Conservation (phyloP, 2,329 filamentous ascomycete species). For the Aspergillus pseudoterreus region DNA sequence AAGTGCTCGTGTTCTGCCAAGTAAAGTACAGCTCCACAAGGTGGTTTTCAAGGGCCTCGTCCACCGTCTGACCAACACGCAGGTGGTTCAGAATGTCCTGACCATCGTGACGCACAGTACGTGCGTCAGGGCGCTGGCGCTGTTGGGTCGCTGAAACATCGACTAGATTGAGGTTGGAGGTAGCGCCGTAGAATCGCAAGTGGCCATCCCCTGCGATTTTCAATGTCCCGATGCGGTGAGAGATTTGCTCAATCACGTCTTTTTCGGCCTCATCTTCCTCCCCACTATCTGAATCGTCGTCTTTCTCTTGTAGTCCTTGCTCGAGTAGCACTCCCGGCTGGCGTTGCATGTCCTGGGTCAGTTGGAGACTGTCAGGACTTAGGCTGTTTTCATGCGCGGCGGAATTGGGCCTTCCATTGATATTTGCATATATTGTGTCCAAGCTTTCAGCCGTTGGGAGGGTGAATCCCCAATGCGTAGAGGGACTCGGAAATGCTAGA, state of each 20-base stretch:
- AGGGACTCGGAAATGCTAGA: slow-evolving; percentile 20
- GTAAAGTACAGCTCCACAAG: slow-evolving; percentile 46
- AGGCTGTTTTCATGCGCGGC: slow-evolving; percentile 20
- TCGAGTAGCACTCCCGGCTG: slow-evolving; percentile 20
- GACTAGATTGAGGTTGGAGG: slow-evolving; percentile 43
- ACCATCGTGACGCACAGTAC: slow-evolving; percentile 36
- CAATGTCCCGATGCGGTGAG: slow-evolving; percentile 42
- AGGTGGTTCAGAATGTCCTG: slow-evolving; percentile 41
- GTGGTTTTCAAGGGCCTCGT: slow-evolving; percentile 41
- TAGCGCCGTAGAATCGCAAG: slow-evolving; percentile 44
- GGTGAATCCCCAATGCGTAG: slow-evolving; percentile 30
- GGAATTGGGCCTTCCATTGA: slow-evolving; percentile 18
- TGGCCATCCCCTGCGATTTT: slow-evolving; percentile 43
- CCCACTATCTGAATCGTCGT: slow-evolving; percentile 31
- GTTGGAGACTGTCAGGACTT: slow-evolving; percentile 24
- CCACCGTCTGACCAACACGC: slow-evolving; percentile 39
- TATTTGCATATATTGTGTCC: slow-evolving; percentile 31
- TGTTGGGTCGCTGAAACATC: slow-evolving; percentile 35
- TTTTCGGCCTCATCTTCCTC: slow-evolving; percentile 38
- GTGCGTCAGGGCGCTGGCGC: slow-evolving; percentile 34
- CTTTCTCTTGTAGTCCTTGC: slow-evolving; percentile 18
- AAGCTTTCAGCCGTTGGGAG: slow-evolving; percentile 36
- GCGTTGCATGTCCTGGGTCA: slow-evolving; percentile 25
- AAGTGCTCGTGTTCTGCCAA: slow-evolving; percentile 47
- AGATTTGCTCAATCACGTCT: slow-evolving; percentile 43